These are phyloP conservation scores for Vanrija pseudolonga DNA, from an alignment of 1,284 basidiomycete species.

Conservation along the genomic window DNA sequence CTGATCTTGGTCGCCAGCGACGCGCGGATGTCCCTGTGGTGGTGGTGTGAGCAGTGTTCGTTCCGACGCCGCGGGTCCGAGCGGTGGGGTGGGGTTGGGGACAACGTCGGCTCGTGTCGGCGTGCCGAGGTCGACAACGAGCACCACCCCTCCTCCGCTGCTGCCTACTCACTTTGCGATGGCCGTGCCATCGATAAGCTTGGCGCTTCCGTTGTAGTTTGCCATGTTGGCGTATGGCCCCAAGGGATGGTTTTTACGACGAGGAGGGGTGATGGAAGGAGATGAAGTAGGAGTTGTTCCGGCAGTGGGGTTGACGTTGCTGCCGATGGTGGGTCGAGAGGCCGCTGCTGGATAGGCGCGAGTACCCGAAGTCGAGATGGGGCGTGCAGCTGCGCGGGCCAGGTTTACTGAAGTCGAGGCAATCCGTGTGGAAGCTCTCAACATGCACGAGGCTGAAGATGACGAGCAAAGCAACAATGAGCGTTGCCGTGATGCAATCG, in stretches of 20 bases:
- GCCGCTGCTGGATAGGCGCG: not conserved
- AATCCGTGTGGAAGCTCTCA: not conserved
- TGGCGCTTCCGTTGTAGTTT: constrained; percentile 40
- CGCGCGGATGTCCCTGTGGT: constrained; percentile 68
- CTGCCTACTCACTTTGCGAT: constrained; percentile 75
- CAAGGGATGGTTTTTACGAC: too few relatives aligned
- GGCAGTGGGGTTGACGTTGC: too few relatives aligned
- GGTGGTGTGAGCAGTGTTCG: too few relatives aligned
- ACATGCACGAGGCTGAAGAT: too few relatives aligned
- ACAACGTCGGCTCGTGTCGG: not conserved
- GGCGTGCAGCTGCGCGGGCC: not conserved
- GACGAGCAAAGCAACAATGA: too few relatives aligned
- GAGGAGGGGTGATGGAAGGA: too few relatives aligned
- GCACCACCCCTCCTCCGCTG: too few relatives aligned
- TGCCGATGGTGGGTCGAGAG: not conserved
- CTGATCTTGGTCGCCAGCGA: constrained; percentile 66
- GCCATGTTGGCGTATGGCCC: not conserved
- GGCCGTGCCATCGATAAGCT: constrained; percentile 80
- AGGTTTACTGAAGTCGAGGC: too few relatives aligned
- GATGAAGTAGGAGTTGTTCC: too few relatives aligned
- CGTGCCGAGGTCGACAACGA: not conserved
- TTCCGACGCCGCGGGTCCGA: not conserved
- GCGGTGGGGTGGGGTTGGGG: too few relatives aligned
- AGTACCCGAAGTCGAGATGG: not conserved
- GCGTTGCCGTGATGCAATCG: too few relatives aligned